phyloP scores from a whole-genome alignment of 176 grass and related monocot genomes.

The Bonia amplexicaulis region DNA sequence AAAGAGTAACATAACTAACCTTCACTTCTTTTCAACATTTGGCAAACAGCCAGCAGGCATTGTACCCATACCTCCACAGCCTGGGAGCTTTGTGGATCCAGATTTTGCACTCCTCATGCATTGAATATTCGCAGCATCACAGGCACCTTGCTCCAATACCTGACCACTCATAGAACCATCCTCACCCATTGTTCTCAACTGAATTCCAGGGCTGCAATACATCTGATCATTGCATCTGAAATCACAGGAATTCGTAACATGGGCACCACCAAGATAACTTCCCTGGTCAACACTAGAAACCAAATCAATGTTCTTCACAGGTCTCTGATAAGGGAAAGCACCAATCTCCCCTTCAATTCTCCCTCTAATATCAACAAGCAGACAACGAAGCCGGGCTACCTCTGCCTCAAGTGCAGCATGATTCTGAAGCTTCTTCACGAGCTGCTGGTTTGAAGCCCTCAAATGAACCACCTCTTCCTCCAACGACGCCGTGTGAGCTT shows the following conservation, averaged over 20 bases:
- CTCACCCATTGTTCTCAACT: slow-evolving; percentile 28
- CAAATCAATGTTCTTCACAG: slow-evolving; percentile 28
- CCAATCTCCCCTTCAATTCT: slow-evolving; percentile 85
- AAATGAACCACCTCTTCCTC: slow-evolving; percentile 56
- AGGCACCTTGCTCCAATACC: slow-evolving; percentile 36
- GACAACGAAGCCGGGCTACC: slow-evolving; percentile 53
- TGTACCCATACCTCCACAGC: slow-evolving; percentile 34
- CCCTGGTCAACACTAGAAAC: slow-evolving; percentile 23
- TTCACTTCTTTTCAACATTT: slow-evolving; percentile 53
- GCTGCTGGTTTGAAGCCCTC: slow-evolving; percentile 49
- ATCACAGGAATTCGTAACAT: slow-evolving; percentile 70
- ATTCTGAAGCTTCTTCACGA: slow-evolving; percentile 55
- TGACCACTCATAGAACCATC: slow-evolving; percentile 23
- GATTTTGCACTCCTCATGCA: slow-evolving; percentile 42
- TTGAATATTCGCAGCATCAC: slow-evolving; percentile 49
- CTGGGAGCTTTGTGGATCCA: slow-evolving; percentile 47
- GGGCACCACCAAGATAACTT: slow-evolving; percentile 30
- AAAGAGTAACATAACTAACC: slow-evolving; percentile 28
- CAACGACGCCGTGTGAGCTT: slow-evolving; percentile 43
- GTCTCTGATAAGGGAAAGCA: slow-evolving; percentile 73
- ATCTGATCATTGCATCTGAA: slow-evolving; percentile 78
- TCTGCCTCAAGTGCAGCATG: slow-evolving; percentile 54
- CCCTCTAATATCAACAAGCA: slow-evolving; percentile 66
- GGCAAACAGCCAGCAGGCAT: slow-evolving; percentile 42
- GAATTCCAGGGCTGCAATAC: slow-evolving; percentile 58